Evolutionary conservation across 805 yeast species (phyloP).

Genomic region (Candida schatavii): DNA sequence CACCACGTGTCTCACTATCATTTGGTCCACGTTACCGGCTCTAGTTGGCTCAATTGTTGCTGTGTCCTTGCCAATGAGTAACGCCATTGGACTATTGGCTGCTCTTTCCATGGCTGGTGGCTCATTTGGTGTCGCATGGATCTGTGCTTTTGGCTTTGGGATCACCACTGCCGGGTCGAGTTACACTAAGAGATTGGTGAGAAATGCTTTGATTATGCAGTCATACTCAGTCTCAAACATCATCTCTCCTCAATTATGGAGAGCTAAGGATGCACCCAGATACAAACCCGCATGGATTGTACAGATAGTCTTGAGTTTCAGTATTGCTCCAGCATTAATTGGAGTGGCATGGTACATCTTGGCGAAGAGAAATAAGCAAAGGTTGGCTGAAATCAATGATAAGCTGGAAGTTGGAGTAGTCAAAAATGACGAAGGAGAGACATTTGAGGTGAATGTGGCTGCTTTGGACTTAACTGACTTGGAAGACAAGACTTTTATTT

Average conservation of each 20-base stretch:
- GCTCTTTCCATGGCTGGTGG: conserved; percentile 47
- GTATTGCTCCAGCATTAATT: conserved; percentile 43
- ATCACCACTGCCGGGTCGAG: conserved; percentile 36
- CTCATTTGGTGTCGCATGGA: conserved; percentile 42
- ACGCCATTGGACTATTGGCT: conserved; percentile 41
- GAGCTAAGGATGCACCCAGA: conserved; percentile 42
- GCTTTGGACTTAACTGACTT: conserved; percentile 52
- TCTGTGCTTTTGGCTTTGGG: conserved; percentile 25
- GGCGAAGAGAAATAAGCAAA: conserved; percentile 40
- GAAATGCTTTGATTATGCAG: conserved; percentile 45
- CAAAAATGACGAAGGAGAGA: conserved; percentile 25
- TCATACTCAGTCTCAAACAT: conserved; percentile 49
- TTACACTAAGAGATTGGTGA: conserved; percentile 48
- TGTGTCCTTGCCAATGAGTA: conserved; percentile 42
- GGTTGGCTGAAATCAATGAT: conserved; percentile 19
- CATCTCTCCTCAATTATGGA: conserved; percentile 58
- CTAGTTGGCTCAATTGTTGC: conserved; percentile 46
- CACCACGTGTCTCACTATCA: conserved; percentile 33
- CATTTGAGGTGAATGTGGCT: conserved; percentile 36
- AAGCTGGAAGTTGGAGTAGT: conserved; percentile 20
- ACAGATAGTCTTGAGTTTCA: conserved; percentile 52
- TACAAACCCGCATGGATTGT: conserved; percentile 43
- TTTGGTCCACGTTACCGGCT: conserved; percentile 40
- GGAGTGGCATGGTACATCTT: conserved; percentile 45
- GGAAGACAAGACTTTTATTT: conserved; percentile 50